phyloP scores from a whole-genome alignment of 305 asterid species.

The Salvia sclarea region DNA sequence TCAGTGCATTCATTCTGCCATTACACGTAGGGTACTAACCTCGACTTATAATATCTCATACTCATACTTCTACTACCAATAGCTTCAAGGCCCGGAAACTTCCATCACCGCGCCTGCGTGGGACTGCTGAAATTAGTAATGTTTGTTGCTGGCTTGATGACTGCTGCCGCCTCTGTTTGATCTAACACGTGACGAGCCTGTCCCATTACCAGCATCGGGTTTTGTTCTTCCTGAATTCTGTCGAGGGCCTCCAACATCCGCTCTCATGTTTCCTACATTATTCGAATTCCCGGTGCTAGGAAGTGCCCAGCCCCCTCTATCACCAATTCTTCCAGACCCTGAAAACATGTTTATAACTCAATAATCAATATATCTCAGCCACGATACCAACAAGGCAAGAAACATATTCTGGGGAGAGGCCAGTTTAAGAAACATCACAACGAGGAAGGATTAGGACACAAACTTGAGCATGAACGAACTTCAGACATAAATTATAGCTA shows the following conservation, averaged over 20 bases:
- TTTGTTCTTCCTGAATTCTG: constrained; percentile 31
- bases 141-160: constrained; percentile 34
- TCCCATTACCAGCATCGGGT: constrained; percentile 21
- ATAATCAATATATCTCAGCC: neutral
- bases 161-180: constrained; percentile 30
- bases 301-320: constrained; percentile 64
- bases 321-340: constrained; percentile 51
- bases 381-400: neutral
- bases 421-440: neutral
- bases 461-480: too few relatives aligned
- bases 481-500: neutral
- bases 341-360: constrained; percentile 8
- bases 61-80: neutral
- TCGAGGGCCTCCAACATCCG: constrained; percentile 29
- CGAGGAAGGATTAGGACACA: too few relatives aligned
- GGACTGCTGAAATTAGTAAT: constrained; percentile 6
- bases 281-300: constrained; percentile 50
- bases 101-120: neutral
- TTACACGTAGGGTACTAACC: neutral
- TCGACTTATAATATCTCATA: neutral
- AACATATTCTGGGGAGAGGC: neutral
- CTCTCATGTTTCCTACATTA: constrained; percentile 29
- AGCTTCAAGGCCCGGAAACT: neutral
- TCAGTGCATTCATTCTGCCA: neutral
- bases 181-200: constrained; percentile 34